phyloP scores from a whole-genome alignment of 805 yeast genomes.

The Candida ficus region DNA sequence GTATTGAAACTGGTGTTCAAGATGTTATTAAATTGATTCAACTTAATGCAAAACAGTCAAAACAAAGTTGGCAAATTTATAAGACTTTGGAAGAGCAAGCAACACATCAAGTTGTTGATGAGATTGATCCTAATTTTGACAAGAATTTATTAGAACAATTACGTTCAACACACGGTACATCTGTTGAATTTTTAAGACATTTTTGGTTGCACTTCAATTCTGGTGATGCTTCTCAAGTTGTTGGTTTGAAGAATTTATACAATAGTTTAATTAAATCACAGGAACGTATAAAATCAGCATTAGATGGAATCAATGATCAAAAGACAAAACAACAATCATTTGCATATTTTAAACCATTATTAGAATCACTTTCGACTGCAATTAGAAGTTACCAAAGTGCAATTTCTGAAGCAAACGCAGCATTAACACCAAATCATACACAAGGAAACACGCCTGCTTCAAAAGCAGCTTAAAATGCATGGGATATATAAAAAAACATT shows the following conservation, averaged over 20 bases:
- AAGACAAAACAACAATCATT: constrained; percentile 23
- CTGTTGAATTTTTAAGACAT: constrained; percentile 70
- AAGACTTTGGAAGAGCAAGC: constrained; percentile 23
- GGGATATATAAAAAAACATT: too few species aligned
- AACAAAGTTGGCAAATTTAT: constrained; percentile 36
- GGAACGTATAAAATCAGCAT: constrained; percentile 37
- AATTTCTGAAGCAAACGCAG: constrained; percentile 4
- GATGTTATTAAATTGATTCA: constrained; percentile 45
- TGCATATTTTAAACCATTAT: constrained; percentile 38
- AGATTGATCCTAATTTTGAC: constrained; percentile 30
- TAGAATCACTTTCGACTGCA: constrained; percentile 42
- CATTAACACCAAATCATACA: background rate
- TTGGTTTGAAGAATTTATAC: constrained; percentile 39
- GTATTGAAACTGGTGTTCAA: constrained; percentile 36
- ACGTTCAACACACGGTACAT: constrained; percentile 61
- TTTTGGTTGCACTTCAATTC: constrained; percentile 64
- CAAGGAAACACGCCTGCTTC: background rate
- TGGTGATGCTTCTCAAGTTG: constrained; percentile 40
- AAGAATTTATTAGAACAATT: constrained; percentile 41
- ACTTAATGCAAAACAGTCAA: constrained; percentile 49
- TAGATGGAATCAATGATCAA: constrained; percentile 26
- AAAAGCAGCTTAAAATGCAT: too few species aligned
- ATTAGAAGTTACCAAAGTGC: constrained; percentile 40
- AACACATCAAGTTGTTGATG: constrained; percentile 24
- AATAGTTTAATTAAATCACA: constrained; percentile 44